Conservation (phyloP, 1,139 yeast species). For the Kazachstania sp. region DNA sequence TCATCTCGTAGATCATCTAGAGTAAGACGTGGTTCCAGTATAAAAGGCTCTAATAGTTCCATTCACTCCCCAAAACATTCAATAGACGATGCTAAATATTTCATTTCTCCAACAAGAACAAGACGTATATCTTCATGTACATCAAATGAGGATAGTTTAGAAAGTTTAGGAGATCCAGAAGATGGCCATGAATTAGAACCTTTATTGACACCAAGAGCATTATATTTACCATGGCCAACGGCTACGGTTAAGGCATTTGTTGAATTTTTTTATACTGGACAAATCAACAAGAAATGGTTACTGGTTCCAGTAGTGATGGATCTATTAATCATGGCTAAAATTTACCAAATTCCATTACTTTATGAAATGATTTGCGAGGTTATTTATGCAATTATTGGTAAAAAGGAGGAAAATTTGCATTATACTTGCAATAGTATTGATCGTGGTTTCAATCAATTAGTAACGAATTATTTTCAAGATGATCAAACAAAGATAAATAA, state of each 20-base stretch:
- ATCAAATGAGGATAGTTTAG: constrained; percentile 21
- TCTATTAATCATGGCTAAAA: constrained; percentile 50
- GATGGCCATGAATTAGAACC: constrained; percentile 39
- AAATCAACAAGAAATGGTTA: constrained; percentile 65
- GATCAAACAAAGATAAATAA: constrained; percentile 32
- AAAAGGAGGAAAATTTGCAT: constrained; percentile 49
- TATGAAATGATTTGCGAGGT: constrained; percentile 63
- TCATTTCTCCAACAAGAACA: constrained; percentile 8
- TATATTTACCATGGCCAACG: constrained; percentile 60
- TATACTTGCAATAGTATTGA: constrained; percentile 31
- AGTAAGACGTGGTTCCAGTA: constrained; percentile 9
- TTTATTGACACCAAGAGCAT: constrained; percentile 52
- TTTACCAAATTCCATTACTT: constrained; percentile 57
- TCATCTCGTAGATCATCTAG: constrained; percentile 25
- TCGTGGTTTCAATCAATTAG: constrained; percentile 16
- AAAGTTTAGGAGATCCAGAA: constrained; percentile 7
- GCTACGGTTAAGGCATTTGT: constrained; percentile 54
- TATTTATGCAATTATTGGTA: constrained; percentile 57
- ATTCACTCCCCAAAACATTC: constrained; percentile 2
- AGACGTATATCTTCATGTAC: constrained; percentile 18
- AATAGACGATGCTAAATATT: not conserved
- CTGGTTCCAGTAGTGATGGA: constrained; percentile 61
- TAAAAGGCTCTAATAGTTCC: constrained; percentile 10
- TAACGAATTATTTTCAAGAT: constrained; percentile 17
- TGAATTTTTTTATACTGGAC: constrained; percentile 71